These are phyloP conservation scores for Malassezia dermatis DNA, from an alignment of 1,284 basidiomycete genomes.

Conservation along the genomic window DNA sequence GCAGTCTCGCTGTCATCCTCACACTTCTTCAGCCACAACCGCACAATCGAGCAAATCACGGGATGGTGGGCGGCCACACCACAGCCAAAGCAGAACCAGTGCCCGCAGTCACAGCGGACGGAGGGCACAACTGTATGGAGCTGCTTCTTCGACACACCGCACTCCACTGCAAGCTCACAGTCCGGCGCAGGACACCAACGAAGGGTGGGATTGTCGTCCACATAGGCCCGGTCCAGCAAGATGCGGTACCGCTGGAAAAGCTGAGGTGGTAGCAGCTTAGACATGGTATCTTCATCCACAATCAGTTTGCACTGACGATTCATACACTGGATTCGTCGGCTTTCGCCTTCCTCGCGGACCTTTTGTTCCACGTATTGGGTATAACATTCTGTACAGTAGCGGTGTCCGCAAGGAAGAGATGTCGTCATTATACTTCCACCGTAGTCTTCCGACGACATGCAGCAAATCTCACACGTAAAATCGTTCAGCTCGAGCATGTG, in stretches of 20 bases:
- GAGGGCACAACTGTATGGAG: slow-evolving; percentile 75
- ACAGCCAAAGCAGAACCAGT: slow-evolving; percentile 57
- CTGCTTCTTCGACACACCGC: slow-evolving; percentile 55
- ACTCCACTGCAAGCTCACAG: slow-evolving; percentile 70
- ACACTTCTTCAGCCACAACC: slow-evolving; percentile 93
- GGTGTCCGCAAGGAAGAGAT: slow-evolving; percentile 40
- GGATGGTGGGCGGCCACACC: slow-evolving; percentile 66
- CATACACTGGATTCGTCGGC: slow-evolving; percentile 77
- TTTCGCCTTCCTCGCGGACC: slow-evolving; percentile 80
- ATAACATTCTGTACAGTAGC: slow-evolving; percentile 62
- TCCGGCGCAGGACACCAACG: slow-evolving; percentile 76
- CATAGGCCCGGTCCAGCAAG: slow-evolving; percentile 78
- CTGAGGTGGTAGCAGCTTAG: slow-evolving; percentile 46
- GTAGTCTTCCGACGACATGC: slow-evolving; percentile 29
- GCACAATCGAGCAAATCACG: slow-evolving; percentile 75
- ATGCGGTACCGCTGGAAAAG: slow-evolving; percentile 58
- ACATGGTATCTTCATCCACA: slow-evolving; percentile 50
- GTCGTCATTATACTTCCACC: slow-evolving; percentile 33
- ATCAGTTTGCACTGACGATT: slow-evolving; percentile 72
- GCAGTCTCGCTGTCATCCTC: slow-evolving; percentile 94
- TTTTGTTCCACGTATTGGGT: slow-evolving; percentile 70
- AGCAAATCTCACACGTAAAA: slow-evolving; percentile 45
- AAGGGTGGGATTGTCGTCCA: slow-evolving; percentile 68
- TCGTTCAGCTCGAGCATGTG: slow-evolving; percentile 8
- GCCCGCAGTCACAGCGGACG: slow-evolving; percentile 64